Conservation (phyloP, 2,329 filamentous ascomycete species). For the Zelopaecilomyces penicillatus region DNA sequence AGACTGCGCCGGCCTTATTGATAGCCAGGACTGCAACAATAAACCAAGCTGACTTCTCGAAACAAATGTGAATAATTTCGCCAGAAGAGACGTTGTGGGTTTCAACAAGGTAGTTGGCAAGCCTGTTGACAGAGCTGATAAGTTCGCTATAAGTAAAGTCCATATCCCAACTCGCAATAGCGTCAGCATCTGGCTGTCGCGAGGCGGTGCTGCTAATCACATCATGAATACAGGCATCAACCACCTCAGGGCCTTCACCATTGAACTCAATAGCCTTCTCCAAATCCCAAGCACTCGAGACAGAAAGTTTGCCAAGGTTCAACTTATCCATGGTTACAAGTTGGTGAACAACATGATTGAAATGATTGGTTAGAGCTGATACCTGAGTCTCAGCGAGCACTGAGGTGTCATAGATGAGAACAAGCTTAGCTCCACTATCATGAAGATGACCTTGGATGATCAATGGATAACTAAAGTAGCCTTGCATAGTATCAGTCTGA, state of each 20-base stretch:
- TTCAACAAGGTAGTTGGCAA: conserved; percentile 1
- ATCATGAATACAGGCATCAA: conserved; percentile 3
- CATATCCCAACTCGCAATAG: conserved; percentile 1
- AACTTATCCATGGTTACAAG: conserved; percentile 4
- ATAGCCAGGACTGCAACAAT: conserved; percentile 3
- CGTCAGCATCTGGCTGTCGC: background rate
- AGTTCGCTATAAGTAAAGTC: conserved; percentile 2
- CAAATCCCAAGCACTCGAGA: background rate
- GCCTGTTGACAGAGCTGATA: conserved; percentile 30
- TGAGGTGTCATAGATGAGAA: conserved; percentile 6
- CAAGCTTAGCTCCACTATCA: conserved; percentile 1
- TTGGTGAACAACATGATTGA: conserved; percentile 10
- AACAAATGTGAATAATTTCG: background rate
- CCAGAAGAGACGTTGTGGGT: background rate
- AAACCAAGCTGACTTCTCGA: background rate
- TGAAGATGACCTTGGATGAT: conserved; percentile 8
- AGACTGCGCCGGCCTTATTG: conserved; percentile 11
- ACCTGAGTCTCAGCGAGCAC: conserved; percentile 4
- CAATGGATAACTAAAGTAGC: conserved; percentile 12
- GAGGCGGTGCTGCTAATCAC: conserved; percentile 1
- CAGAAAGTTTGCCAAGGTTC: background rate
- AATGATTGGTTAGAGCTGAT: conserved; percentile 9
- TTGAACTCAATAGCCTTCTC: background rate
- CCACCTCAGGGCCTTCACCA: background rate
- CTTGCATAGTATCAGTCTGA: conserved; percentile 1